phyloP scores from a whole-genome alignment of 371 early-diverging fungal genomes.

The Smittium culicis region DNA sequence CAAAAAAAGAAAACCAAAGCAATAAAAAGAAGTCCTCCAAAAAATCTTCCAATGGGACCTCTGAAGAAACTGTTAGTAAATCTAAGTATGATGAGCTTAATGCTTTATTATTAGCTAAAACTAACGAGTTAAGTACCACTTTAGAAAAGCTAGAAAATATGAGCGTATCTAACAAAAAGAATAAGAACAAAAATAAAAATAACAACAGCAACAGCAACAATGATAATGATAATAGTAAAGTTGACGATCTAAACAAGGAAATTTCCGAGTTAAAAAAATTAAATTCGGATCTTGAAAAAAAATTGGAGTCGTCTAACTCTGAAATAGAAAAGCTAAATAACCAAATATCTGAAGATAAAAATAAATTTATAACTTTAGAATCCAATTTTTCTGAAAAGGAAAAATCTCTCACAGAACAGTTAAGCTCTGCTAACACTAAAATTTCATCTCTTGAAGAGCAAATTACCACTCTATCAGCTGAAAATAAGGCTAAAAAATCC shows the following conservation, averaged over 20 bases:
- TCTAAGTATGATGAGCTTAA: background rate
- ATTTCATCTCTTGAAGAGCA: conserved; percentile 3
- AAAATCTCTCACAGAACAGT: background rate
- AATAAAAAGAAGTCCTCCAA: background rate
- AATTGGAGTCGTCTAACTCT: background rate
- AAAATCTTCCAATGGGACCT: background rate
- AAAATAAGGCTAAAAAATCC: conserved; percentile 30
- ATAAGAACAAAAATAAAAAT: too few relatives aligned
- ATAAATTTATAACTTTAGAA: background rate
- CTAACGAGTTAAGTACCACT: background rate
- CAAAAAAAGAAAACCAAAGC: background rate
- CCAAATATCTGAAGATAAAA: background rate
- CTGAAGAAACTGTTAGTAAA: background rate
- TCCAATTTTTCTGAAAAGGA: background rate
- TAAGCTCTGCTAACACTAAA: background rate
- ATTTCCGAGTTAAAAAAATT: background rate
- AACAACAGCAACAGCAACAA: too few relatives aligned
- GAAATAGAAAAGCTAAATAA: background rate
- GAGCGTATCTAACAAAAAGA: background rate
- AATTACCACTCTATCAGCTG: conserved; percentile 16
- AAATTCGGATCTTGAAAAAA: background rate
- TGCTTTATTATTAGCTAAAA: background rate
- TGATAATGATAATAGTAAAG: background rate
- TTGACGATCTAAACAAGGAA: background rate
- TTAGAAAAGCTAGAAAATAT: background rate